Base-by-base conservation (phyloP, 164 flowering plant species). In the Tetracentron sinense region DNA sequence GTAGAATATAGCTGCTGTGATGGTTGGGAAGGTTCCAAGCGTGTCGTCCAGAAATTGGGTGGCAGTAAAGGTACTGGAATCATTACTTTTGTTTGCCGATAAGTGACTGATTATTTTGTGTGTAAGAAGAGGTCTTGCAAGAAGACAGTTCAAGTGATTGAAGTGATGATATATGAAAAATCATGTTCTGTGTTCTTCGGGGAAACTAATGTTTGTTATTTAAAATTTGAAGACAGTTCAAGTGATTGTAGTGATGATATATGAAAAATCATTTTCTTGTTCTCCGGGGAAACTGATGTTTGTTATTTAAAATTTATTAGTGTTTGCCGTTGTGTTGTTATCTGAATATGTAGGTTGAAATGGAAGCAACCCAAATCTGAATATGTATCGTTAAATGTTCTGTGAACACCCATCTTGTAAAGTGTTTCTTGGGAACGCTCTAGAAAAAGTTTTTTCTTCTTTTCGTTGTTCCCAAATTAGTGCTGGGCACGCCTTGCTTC, bases 81-180 rank as follows among this genome's bases (percentile, higher is more conserved):
- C 16, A 33, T 1, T 1, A n/a, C 35, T 30, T 6, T 22, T 61
- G 3, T 19, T 12, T 48, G 30, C 21, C 28, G 19, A 47, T 4
- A 10, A 12, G 31, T 42, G 15, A 3, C 15, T 47, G 7, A 8
- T 50, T 61, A 26, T 4, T n/a, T 21, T 30, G 42, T 20, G 23
- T 61, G 15, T 29, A 11, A 21, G 29, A 7, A 17, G 16, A 60
- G 23, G 52, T 17, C 62, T 49, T n/a, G 56, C 56, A 62, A 29
- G 26, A 48, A 26, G 22, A 21, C n/a, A n/a, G n/a, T 62, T 25
- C 12, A 52, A 62, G 31, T 50, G 25, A 26, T 27, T 48, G 38
- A 27, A 7, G 7, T 60, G 50, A 20, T 61, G 35, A 26, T 33
- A 50, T 22, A 20, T 21, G 30, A 23, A 15, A 31, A 50, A 31